These are phyloP conservation scores for Pythium periplocum DNA, from an alignment of 352 stramenopile species.

Conservation along the genomic window DNA sequence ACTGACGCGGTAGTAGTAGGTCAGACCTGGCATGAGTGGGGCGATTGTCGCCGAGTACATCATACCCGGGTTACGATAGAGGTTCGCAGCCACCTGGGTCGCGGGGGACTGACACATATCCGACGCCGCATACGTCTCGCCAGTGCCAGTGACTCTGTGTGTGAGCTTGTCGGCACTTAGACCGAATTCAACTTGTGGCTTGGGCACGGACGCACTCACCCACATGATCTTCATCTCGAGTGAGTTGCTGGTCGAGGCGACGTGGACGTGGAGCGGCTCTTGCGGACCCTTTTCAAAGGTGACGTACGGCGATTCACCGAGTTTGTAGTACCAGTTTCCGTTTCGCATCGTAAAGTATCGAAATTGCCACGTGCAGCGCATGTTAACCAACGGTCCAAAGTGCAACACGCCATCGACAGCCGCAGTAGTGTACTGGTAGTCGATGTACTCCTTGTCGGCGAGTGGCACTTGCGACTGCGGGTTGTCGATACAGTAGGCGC, in stretches of 20 bases:
- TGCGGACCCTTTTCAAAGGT: slow-evolving; percentile 10
- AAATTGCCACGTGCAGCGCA: slow-evolving; percentile 17
- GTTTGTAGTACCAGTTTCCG: slow-evolving; percentile 6
- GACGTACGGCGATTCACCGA: slow-evolving; percentile 14
- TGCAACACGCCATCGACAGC: slow-evolving; percentile 11
- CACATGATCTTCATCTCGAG: slow-evolving; percentile 26
- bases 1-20: no score
- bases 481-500: slow-evolving; percentile 31
- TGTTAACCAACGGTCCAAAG: slow-evolving; percentile 13
- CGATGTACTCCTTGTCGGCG: background rate
- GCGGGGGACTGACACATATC: slow-evolving; percentile 12
- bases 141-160: background rate
- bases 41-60: no score
- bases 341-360: slow-evolving; percentile 11
- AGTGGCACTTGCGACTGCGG: slow-evolving; percentile 8
- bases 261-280: slow-evolving; percentile 24
- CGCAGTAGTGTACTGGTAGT: slow-evolving; percentile 12
- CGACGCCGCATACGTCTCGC: slow-evolving; percentile 9
- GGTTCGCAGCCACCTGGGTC: slow-evolving; percentile 1
- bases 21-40: slow-evolving; percentile 4
- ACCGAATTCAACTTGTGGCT: slow-evolving; percentile 9
- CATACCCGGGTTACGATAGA: slow-evolving; percentile 6
- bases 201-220: slow-evolving; percentile 11
- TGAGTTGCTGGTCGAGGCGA: slow-evolving; percentile 13
- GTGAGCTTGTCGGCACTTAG: background rate